Conservation (phyloP, 106 monocot genomes). For the Gastrodia elata region DNA sequence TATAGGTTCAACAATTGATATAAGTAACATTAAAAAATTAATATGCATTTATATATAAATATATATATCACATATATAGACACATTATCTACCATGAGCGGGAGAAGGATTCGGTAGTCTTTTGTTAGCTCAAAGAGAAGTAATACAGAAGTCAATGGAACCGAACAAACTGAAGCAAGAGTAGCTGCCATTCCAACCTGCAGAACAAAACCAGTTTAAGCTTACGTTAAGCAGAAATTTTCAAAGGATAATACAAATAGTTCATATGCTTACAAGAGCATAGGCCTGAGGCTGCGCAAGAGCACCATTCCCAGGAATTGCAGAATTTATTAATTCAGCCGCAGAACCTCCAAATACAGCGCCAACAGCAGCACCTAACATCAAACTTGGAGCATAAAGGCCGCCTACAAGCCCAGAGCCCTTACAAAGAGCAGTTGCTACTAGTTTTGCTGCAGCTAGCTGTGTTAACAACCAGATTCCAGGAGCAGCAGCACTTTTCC, state of each 20-base stretch:
- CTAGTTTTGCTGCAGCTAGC: conserved; percentile 83
- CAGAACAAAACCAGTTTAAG: conserved; percentile 2
- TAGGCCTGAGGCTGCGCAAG: conserved; percentile 99
- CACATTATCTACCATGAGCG: conserved; percentile 77
- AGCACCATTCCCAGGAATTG: conserved; percentile 92
- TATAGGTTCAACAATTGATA: too few relatives aligned
- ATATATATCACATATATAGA: neutral
- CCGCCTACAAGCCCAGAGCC: conserved; percentile 99
- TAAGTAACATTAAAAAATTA: too few relatives aligned
- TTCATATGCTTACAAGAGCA: conserved; percentile 63
- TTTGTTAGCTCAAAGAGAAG: conserved; percentile 98
- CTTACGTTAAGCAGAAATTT: neutral
- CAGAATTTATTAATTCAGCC: conserved; percentile 87
- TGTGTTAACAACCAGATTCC: conserved; percentile 99
- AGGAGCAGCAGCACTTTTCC: conserved; percentile 98
- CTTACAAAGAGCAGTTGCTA: conserved; percentile 97
- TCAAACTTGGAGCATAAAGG: conserved; percentile 98
- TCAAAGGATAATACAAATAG: neutral
- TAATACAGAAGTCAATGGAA: conserved; percentile 94
- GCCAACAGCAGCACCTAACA: conserved; percentile 99
- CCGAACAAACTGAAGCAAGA: conserved; percentile 96
- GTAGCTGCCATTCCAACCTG: conserved; percentile 99
- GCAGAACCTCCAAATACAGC: conserved; percentile 99
- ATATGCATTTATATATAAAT: neutral
- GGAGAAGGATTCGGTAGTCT: conserved; percentile 96